Conservation (phyloP, 805 yeast species). For the Saccharomycopsis sp. region DNA sequence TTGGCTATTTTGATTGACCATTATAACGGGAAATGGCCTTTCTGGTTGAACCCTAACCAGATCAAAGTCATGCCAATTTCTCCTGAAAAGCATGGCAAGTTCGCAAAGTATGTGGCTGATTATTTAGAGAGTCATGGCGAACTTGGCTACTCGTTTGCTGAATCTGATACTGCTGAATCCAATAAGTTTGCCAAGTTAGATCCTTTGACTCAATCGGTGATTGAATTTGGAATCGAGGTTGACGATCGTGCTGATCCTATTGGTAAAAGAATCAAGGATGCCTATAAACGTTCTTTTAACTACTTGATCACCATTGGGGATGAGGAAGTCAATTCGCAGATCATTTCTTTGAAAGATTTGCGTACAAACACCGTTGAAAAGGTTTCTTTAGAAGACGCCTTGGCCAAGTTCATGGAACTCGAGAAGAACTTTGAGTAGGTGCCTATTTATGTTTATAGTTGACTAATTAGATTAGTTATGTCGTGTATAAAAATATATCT, state of each 20-base stretch:
- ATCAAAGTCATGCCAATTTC: slow-evolving; percentile 74
- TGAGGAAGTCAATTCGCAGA: slow-evolving; percentile 51
- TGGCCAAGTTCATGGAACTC: slow-evolving; percentile 44
- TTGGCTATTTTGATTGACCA: slow-evolving; percentile 87
- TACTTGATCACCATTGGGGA: slow-evolving; percentile 86
- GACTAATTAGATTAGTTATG: background rate
- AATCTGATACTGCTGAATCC: background rate
- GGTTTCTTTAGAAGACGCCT: slow-evolving; percentile 45
- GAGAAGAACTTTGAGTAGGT: slow-evolving; percentile 35
- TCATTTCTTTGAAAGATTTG: slow-evolving; percentile 24
- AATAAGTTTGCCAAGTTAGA: slow-evolving; percentile 36
- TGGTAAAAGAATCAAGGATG: slow-evolving; percentile 75
- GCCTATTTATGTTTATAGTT: background rate
- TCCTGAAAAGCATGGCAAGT: slow-evolving; percentile 49
- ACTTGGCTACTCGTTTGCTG: slow-evolving; percentile 4
- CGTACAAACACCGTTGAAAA: slow-evolving; percentile 32
- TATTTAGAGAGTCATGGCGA: slow-evolving; percentile 31
- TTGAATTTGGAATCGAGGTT: slow-evolving; percentile 66
- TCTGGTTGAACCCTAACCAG: slow-evolving; percentile 93
- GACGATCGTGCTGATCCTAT: slow-evolving; percentile 73
- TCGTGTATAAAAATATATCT: no score
- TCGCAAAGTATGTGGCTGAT: slow-evolving; percentile 44
- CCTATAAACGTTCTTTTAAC: slow-evolving; percentile 65
- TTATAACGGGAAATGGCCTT: slow-evolving; percentile 92
- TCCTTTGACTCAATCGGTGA: slow-evolving; percentile 41